Evolutionary conservation across 2,329 filamentous ascomycete species (phyloP).

Genomic region (Ophiostoma piceae): DNA sequence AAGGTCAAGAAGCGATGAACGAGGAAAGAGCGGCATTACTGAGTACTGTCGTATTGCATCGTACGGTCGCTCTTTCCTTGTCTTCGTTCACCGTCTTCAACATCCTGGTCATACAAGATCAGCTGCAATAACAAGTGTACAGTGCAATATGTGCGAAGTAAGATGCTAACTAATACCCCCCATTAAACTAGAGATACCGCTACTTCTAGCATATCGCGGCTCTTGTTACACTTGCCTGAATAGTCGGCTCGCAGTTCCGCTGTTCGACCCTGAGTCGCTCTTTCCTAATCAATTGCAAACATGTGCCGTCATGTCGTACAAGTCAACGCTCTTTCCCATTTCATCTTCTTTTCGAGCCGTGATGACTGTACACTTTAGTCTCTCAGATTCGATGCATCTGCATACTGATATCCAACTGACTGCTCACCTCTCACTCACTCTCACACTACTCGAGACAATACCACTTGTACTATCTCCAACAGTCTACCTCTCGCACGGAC

Average conservation of each 20-base stretch:
- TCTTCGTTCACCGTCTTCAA: neutral
- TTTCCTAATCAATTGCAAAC: constrained; percentile 1
- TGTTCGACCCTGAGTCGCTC: neutral
- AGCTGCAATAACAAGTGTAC: too few relatives aligned
- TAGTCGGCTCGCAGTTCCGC: neutral
- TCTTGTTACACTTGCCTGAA: neutral
- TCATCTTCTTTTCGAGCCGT: neutral
- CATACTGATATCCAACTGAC: too few relatives aligned
- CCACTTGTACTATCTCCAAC: constrained; percentile 1
- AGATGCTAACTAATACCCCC: too few relatives aligned
- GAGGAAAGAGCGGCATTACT: neutral
- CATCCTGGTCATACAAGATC: too few relatives aligned
- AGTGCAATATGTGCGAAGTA: neutral
- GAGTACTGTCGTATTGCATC: neutral
- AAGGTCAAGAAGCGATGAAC: neutral
- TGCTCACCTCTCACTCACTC: neutral
- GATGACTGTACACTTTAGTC: neutral
- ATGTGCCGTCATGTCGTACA: neutral
- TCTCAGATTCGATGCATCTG: too few relatives aligned
- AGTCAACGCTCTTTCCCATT: neutral
- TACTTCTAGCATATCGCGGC: constrained; percentile 3
- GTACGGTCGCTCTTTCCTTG: neutral
- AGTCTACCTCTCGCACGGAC: constrained; percentile 6
- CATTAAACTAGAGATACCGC: neutral
- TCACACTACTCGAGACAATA: neutral